phyloP scores from a whole-genome alignment of 2,329 filamentous ascomycete genomes.

The Leptodontidium sp. region DNA sequence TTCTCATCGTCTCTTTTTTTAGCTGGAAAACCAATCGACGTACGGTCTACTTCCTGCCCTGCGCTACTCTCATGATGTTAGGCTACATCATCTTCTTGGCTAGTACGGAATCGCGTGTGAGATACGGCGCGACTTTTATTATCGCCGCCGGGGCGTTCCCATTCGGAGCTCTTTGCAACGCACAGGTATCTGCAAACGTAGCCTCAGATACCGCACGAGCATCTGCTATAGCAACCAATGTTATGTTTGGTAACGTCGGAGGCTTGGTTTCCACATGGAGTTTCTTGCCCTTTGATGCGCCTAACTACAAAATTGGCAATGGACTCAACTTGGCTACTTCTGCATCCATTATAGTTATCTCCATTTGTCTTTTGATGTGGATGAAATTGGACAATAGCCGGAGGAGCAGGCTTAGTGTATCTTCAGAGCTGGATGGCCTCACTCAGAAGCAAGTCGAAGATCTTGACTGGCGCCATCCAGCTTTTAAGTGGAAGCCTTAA shows the following conservation, averaged over 20 bases:
- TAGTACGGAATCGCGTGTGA: constrained; percentile 56
- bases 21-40: constrained; percentile 68
- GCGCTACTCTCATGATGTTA: constrained; percentile 69
- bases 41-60: constrained; percentile 66
- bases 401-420: constrained; percentile 61
- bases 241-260: constrained; percentile 78
- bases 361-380: constrained; percentile 61
- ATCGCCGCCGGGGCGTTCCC: constrained; percentile 70
- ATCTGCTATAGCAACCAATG: constrained; percentile 70
- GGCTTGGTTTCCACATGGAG: constrained; percentile 72
- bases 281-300: constrained; percentile 69
- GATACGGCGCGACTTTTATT: constrained; percentile 77
- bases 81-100: constrained; percentile 78
- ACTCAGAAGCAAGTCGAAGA: constrained; percentile 62
- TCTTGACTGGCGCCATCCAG: constrained; percentile 72
- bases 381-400: constrained; percentile 69
- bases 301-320: constrained; percentile 75
- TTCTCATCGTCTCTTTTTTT: constrained; percentile 65
- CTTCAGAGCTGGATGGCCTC: constrained; percentile 62
- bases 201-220: constrained; percentile 74
- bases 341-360: constrained; percentile 61
- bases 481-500: constrained; percentile 64
- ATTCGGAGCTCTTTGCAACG: constrained; percentile 71
- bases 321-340: constrained; percentile 72
- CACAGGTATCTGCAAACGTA: constrained; percentile 74